Base-by-base conservation (phyloP, 257 asterid genomes). In the Primulina huaijiensis region DNA sequence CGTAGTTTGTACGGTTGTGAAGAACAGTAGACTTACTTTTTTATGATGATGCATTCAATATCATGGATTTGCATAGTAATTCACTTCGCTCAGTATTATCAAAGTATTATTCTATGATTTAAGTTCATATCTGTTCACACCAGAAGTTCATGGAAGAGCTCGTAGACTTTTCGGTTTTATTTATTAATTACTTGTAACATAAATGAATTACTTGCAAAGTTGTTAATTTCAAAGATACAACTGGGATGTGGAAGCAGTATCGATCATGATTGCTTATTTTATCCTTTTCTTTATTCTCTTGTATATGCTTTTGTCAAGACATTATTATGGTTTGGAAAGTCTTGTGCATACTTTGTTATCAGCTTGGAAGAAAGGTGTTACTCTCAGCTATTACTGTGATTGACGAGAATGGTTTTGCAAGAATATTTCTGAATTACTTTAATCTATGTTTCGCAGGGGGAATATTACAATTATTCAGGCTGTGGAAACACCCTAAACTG, bases 401-500 rank as follows among this genome's bases (percentile, higher is more conserved):
- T 59, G n/a, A 52, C 57, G 9, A 71, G 60, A 76, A 50, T 70
- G 43, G 67, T 69, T 60, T 21, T 37, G 34, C 62, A 46, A 11
- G 67, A 68, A 64, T 37, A 69, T 8, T 63, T 59, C 72, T 76
- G 64, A 70, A 46, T 35, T 53, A 62, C 38, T 58, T 64, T 58
- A 63, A 23, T 59, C 60, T 66, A 57, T 80, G 61, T 60, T 78
- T 72, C 40, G 72, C 92, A 92, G 98, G 98, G 98, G 71, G 97
- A 94, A 75, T 94, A 82, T 78, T 94, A 94, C 82, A 94, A 94
- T 79, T 94, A 94, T 82, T 89, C 99, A 66, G 99, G 99, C 68
- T 94, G 99, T 78, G 99, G 99, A 78, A 94, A 94, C 75, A 94
- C 99, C 63, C 83, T 94, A 89, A 94, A 91, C 82, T 91, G 99